phyloP scores from a whole-genome alignment of 164 flowering plant genomes.

The Umbellularia californica region DNA sequence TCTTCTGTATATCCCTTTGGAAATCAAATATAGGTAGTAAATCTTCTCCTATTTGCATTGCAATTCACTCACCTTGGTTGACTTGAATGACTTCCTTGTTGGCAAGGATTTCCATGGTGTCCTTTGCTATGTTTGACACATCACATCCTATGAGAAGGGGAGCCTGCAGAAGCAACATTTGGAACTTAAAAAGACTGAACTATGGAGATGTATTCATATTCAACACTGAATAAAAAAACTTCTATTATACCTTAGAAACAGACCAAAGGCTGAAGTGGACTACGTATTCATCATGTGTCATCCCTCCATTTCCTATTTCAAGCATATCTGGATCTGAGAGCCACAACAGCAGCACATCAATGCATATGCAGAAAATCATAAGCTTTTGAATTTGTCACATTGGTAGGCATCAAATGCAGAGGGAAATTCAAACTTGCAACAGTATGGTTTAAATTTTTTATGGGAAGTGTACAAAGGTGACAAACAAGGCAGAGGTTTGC shows the following conservation, averaged over 20 bases:
- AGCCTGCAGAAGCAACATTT: conserved; percentile 38
- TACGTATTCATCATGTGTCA: conserved; percentile 71
- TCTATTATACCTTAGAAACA: conserved; percentile 56
- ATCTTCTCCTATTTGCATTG: neutral
- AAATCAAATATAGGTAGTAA: neutral
- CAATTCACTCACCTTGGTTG: conserved; percentile 57
- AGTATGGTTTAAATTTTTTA: no score
- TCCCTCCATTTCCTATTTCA: conserved; percentile 94
- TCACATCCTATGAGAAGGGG: conserved; percentile 94
- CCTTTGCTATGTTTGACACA: conserved; percentile 52
- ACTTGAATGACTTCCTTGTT: conserved; percentile 79
- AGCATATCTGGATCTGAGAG: conserved; percentile 91
- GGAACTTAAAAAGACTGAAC: neutral
- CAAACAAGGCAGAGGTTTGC: no score
- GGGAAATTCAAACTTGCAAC: no score
- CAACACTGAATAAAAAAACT: neutral
- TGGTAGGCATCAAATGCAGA: neutral
- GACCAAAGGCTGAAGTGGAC: conserved; percentile 93
- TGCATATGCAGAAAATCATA: neutral
- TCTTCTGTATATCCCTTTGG: no score
- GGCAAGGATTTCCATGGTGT: conserved; percentile 56
- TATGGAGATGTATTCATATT: neutral
- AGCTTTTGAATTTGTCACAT: neutral
- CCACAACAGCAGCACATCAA: neutral
- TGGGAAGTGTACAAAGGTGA: no score